A percentile compares a stretch with the other conserved stretches of the same genome.
Evolutionary conservation across 768 basidiomycete species (phyloP).

Genomic region (Amanita rubescens): DNA sequence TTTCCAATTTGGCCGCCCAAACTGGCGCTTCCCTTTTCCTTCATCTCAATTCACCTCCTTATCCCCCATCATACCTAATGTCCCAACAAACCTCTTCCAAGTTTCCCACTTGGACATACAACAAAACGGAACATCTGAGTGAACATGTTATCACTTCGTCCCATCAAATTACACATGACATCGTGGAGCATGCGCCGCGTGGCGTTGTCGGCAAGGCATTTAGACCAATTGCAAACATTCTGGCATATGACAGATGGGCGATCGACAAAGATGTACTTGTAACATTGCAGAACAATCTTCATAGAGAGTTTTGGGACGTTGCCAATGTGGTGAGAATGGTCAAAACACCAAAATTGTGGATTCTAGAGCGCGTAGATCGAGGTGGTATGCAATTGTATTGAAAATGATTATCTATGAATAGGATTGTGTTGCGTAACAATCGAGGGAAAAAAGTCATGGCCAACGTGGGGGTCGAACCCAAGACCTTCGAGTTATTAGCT

Average conservation of each 20-base stretch:
- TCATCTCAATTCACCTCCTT: slow-evolving; percentile 57
- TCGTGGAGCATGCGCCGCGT: slow-evolving; percentile 40
- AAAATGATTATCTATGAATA: too few relatives aligned
- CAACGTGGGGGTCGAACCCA: slow-evolving; percentile 78
- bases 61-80: slow-evolving; percentile 14
- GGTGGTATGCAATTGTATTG: too few relatives aligned
- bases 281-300: background rate
- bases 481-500: slow-evolving; percentile 83
- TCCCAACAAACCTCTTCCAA: slow-evolving; percentile 10
- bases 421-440: too few relatives aligned
- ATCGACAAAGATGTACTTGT: background rate
- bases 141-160: slow-evolving; percentile 30
- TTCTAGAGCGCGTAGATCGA: slow-evolving; percentile 12
- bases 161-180: slow-evolving; percentile 51
- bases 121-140: slow-evolving; percentile 71
- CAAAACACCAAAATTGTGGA: slow-evolving; percentile 13
- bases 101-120: slow-evolving; percentile 51
- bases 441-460: slow-evolving; percentile 12
- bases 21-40: slow-evolving; percentile 88
- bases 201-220: slow-evolving; percentile 25
- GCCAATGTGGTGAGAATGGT: slow-evolving; percentile 7
- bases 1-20: slow-evolving; percentile 82
- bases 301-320: background rate
- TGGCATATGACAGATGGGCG: slow-evolving; percentile 30
- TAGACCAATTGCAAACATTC: slow-evolving; percentile 35